Percentiles rank a stretch among this genome's conserved stretches.
These are phyloP conservation scores for Paralagenidium karlingii DNA, from an alignment of 352 stramenopile species.

Conservation along the genomic window DNA sequence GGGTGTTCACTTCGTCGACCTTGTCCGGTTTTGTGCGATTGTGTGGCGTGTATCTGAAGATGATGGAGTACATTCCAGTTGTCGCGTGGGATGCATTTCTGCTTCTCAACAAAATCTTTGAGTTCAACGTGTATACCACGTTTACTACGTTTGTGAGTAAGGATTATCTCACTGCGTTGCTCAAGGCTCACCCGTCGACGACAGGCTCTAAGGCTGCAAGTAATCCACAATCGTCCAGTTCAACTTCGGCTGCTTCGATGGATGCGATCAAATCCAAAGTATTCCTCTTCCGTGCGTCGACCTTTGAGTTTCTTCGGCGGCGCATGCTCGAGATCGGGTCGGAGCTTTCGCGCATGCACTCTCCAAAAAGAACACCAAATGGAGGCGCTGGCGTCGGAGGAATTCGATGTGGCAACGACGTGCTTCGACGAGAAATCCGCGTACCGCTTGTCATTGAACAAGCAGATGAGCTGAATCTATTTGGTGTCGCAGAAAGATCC, in stretches of 20 bases:
- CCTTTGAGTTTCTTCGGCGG: too few species aligned
- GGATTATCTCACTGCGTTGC: slow-evolving; percentile 19
- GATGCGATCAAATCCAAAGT: too few species aligned
- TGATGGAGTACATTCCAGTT: slow-evolving; percentile 73
- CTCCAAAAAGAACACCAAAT: too few species aligned
- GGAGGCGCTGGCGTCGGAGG: too few species aligned
- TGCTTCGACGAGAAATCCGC: too few species aligned
- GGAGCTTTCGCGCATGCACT: too few species aligned
- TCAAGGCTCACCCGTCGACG: slow-evolving; percentile 2
- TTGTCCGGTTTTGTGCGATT: slow-evolving; percentile 19
- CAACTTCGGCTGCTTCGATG: too few species aligned
- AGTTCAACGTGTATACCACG: slow-evolving; percentile 68
- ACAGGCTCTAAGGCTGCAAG: slow-evolving; percentile 1
- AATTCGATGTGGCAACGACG: too few species aligned
- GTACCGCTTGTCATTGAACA: slow-evolving; percentile 16
- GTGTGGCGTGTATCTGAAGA: slow-evolving; percentile 76
- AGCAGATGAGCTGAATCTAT: slow-evolving; percentile 37
- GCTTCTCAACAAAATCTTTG: slow-evolving; percentile 60
- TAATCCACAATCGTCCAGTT: too few species aligned
- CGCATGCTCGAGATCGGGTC: too few species aligned
- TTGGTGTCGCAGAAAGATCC: slow-evolving; percentile 40
- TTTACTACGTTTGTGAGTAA: slow-evolving; percentile 49
- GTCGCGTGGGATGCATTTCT: slow-evolving; percentile 57
- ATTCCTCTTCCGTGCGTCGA: too few species aligned
- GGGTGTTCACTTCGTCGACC: not conserved